Conservation (phyloP, 2,329 filamentous ascomycete species). For the Colletotrichum sp. region DNA sequence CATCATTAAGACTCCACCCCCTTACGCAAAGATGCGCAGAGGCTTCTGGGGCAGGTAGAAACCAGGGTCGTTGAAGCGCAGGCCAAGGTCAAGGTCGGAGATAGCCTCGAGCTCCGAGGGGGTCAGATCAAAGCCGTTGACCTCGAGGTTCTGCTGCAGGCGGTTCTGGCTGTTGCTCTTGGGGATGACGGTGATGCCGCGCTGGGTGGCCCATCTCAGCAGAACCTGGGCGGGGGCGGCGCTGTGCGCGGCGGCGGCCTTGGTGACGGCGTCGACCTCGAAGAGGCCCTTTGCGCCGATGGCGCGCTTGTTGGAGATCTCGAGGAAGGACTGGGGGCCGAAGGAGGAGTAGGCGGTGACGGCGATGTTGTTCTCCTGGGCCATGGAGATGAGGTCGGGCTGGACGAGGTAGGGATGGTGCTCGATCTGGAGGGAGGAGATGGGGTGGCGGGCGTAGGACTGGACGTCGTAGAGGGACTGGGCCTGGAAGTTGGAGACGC, state of each 20-base stretch:
- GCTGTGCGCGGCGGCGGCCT: slow-evolving; percentile 55
- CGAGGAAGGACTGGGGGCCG: slow-evolving; percentile 54
- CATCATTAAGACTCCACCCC: neutral
- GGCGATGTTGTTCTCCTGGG: slow-evolving; percentile 59
- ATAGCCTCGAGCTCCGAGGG: slow-evolving; percentile 61
- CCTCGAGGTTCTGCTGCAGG: slow-evolving; percentile 60
- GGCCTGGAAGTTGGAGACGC: slow-evolving; percentile 65
- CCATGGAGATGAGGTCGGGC: slow-evolving; percentile 57
- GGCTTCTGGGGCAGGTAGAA: slow-evolving; percentile 43
- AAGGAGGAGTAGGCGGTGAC: slow-evolving; percentile 72
- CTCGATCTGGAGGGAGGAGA: slow-evolving; percentile 68
- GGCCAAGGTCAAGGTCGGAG: slow-evolving; percentile 52
- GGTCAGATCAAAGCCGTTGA: slow-evolving; percentile 57
- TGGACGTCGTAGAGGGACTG: slow-evolving; percentile 64
- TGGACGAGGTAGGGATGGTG: slow-evolving; percentile 73
- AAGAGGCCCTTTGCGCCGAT: slow-evolving; percentile 30
- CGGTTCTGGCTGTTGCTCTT: slow-evolving; percentile 60
- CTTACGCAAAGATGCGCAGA: slow-evolving; percentile 56
- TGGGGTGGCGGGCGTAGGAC: slow-evolving; percentile 57
- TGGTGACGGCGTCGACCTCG: slow-evolving; percentile 45
- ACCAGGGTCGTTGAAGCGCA: slow-evolving; percentile 66
- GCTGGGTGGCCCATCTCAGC: slow-evolving; percentile 70
- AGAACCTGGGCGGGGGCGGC: slow-evolving; percentile 70
- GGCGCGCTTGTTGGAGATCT: slow-evolving; percentile 32
- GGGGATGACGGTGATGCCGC: slow-evolving; percentile 66